These are phyloP conservation scores for Turritis glabra DNA, from an alignment of 345 rosid species.

Conservation along the genomic window DNA sequence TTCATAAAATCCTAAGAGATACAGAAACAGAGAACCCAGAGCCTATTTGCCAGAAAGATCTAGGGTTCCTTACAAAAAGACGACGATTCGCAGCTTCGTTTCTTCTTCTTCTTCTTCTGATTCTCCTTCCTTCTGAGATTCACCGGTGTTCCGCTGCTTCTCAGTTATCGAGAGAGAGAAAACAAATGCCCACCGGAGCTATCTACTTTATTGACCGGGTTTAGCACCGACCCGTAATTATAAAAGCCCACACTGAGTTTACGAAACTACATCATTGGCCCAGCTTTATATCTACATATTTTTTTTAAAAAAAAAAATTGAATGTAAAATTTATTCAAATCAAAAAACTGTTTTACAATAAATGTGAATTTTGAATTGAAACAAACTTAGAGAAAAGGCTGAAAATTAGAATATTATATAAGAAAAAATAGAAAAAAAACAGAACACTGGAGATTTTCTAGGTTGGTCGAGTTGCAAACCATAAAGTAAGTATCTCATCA, in stretches of 20 bases:
- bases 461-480: too few species aligned
- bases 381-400: too few species aligned
- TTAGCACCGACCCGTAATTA: conserved; percentile 15
- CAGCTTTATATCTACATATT: neutral
- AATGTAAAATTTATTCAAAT: too few species aligned
- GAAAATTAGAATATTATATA: too few species aligned
- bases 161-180: neutral
- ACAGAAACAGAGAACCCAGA: neutral
- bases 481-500: too few species aligned
- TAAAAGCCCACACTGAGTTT: neutral
- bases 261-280: neutral
- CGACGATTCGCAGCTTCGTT: conserved; percentile 7
- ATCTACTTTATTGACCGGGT: conserved; percentile 13
- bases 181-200: neutral
- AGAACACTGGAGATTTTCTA: too few species aligned
- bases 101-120: neutral
- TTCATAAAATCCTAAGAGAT: neutral
- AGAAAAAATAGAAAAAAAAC: too few species aligned
- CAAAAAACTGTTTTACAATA: too few species aligned
- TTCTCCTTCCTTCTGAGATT: neutral
- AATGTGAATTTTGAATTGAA: too few species aligned
- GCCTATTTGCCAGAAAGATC: neutral
- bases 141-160: conserved; percentile 21
- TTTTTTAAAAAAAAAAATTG: too few species aligned
- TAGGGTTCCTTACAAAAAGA: conserved; percentile 2